These are phyloP conservation scores for Friedmanniomyces simplex DNA, from an alignment of 495 filamentous ascomycete genomes.

Conservation along the genomic window DNA sequence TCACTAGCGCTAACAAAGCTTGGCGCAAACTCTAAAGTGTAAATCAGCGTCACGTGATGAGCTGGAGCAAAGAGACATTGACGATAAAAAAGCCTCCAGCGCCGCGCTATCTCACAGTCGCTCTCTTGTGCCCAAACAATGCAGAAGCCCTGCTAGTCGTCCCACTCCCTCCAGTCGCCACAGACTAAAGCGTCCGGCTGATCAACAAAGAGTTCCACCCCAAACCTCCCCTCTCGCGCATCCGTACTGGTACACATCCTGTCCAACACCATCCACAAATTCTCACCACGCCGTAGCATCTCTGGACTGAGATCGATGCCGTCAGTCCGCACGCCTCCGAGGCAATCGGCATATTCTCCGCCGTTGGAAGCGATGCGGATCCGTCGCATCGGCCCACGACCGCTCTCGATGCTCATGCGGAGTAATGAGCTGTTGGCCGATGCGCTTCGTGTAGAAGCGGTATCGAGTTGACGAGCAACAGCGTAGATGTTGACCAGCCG, in stretches of 20 bases:
- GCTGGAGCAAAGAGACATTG: not conserved
- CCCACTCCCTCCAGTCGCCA: constrained; percentile 30
- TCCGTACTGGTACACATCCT: constrained; percentile 30
- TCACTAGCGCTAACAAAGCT: too few relatives aligned
- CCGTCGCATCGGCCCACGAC: constrained; percentile 55
- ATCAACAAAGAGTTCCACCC: constrained; percentile 29
- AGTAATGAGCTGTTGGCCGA: constrained; percentile 44
- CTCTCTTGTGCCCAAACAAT: too few relatives aligned
- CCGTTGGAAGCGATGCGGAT: constrained; percentile 44
- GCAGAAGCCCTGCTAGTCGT: constrained; percentile 18
- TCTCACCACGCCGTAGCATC: constrained; percentile 36
- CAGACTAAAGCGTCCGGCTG: constrained; percentile 19
- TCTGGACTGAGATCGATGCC: constrained; percentile 61
- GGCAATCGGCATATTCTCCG: constrained; percentile 59
- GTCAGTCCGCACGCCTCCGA: constrained; percentile 54
- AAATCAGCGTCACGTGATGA: too few relatives aligned
- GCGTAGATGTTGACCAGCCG: constrained; percentile 25
- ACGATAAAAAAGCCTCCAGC: not conserved
- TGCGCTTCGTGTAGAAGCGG: constrained; percentile 21
- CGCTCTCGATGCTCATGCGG: constrained; percentile 54
- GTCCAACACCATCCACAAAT: constrained; percentile 72
- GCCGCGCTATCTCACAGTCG: too few relatives aligned
- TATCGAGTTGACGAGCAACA: constrained; percentile 26
- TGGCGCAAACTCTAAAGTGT: too few relatives aligned
- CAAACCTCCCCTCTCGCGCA: constrained; percentile 25